phyloP scores from a whole-genome alignment of 108 stramenopile species.

The Schizochytrium sp. region DNA sequence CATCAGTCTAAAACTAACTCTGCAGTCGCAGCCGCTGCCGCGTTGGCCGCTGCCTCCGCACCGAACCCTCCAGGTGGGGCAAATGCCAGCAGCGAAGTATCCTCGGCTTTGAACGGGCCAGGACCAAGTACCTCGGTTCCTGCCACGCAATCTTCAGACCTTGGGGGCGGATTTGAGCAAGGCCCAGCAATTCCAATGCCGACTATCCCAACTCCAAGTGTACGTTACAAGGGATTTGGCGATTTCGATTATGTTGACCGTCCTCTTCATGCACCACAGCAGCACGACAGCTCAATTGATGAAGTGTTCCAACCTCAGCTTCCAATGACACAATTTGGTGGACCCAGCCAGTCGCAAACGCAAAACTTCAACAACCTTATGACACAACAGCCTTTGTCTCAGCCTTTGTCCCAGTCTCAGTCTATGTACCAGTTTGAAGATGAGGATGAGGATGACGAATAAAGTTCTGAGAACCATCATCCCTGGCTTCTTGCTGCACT shows the following conservation, averaged over 20 bases:
- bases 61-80: not conserved
- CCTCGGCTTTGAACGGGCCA: not conserved
- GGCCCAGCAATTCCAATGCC: slow-evolving; percentile 56
- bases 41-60: not conserved
- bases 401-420: slow-evolving; percentile 44
- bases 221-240: slow-evolving; percentile 33
- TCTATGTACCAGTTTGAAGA: slow-evolving; percentile 46
- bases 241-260: slow-evolving; percentile 40
- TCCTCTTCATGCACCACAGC: slow-evolving; percentile 14
- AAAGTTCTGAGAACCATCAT: not conserved
- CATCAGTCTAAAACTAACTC: not conserved
- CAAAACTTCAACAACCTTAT: not conserved
- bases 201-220: not conserved
- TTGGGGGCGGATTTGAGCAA: not conserved
- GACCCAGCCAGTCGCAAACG: slow-evolving; percentile 35
- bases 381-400: slow-evolving; percentile 50
- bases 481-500: no score
- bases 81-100: not conserved
- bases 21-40: not conserved
- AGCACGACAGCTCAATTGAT: no score
- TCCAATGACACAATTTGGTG: not conserved
- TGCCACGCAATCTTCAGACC: not conserved
- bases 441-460: slow-evolving; percentile 25
- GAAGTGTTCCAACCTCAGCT: no score
- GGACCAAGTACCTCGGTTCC: not conserved